Base-by-base conservation (phyloP, 345 rosid genomes). In the Hirschfeldia incana region DNA sequence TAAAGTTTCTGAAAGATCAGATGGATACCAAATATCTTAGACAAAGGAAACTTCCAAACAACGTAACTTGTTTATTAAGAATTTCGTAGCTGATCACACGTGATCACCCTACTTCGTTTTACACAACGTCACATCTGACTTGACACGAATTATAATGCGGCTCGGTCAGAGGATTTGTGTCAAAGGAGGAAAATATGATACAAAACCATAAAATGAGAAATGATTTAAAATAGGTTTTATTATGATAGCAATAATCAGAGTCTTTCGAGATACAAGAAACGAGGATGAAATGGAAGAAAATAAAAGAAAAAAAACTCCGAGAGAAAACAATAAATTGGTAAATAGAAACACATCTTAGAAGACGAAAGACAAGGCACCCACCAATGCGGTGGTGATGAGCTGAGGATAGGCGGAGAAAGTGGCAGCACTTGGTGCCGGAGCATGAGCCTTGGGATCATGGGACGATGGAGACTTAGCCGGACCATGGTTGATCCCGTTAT, bases 331-430 rank as follows among this genome's bases (percentile, higher is more conserved):
- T 44, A 39, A 0, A 39, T 8, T 39, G 65, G 62, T 68, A 34
- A 55, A 39, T 6, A 51, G 57, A 17, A 75, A 69, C 10, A 69
- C 66, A 69, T 13, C 51, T 80, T 51, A 80, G 62, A 69, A 44
- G 53, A 69, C n/a, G 68, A 80, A 70, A 53, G 76, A 75, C 39
- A 80, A 21, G 12, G 63, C 79, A 64, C 42, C 83, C 27, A 80
- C 72, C 29, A 80, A 55, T 4, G 67, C 83, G 53, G 79, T 75
- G 76, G 66, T 76, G 11, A 80, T 39, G 62, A 80, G 67, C 36
- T 69, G 79, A 69, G 83, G 79, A 34, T 62, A 75, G 72, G 83
- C 79, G 1, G 72, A 64, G 57, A 55, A 75, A 39, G 79, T 74
- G 57, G 83, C 83, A 39, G 83, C 79, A 63, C 79, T 69, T 69